Conservation (phyloP, 805 yeast genomes). For the Tetrapisispora fleetii region DNA sequence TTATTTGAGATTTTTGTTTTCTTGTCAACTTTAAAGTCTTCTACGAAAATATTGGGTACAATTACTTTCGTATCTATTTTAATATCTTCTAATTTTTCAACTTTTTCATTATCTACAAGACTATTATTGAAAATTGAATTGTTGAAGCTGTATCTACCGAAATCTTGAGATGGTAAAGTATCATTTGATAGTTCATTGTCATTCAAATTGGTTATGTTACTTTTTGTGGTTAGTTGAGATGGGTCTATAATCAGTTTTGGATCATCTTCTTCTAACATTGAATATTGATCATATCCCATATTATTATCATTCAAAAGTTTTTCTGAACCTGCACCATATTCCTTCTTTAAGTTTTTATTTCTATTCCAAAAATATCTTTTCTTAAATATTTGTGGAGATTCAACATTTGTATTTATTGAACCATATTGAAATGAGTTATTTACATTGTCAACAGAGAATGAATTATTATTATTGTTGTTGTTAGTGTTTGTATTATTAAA, state of each 20-base stretch:
- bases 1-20: not conserved
- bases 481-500: conserved; percentile 10
- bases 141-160: not conserved
- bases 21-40: conserved; percentile 1
- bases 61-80: conserved; percentile 1
- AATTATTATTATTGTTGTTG: conserved; percentile 3
- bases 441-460: not conserved
- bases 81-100: conserved; percentile 1
- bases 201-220: not conserved
- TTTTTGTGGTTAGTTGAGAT: not conserved
- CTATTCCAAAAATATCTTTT: conserved; percentile 23
- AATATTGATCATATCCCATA: conserved; percentile 4
- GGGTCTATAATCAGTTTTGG: not conserved
- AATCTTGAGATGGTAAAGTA: not conserved
- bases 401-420: not conserved
- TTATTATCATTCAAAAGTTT: not conserved
- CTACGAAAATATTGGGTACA: not conserved
- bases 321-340: not conserved
- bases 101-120: not conserved
- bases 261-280: not conserved
- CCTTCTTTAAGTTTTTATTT: conserved; percentile 12
- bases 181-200: not conserved
- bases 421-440: not conserved
- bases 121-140: not conserved
- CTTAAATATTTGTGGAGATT: conserved; percentile 13